Evolutionary conservation across 371 early-diverging fungal genomes (phyloP).

Genomic region (Apophysomyces trapeziformis): DNA sequence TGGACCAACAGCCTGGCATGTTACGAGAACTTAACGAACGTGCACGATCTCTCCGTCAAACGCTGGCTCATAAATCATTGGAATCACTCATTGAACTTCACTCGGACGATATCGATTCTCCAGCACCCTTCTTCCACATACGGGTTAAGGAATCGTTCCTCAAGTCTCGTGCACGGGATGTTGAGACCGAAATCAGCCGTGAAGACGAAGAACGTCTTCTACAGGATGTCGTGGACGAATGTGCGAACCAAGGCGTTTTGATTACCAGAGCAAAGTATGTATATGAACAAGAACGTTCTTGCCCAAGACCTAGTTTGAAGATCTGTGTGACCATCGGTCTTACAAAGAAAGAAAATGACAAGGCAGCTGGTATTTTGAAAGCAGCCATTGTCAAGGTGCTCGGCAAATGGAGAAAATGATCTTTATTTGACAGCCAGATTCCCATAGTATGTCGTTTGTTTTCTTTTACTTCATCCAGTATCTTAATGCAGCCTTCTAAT

Average conservation of each 20-base stretch:
- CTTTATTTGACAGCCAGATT: neutral
- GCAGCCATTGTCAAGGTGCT: conserved; percentile 58
- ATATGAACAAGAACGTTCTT: conserved; percentile 76
- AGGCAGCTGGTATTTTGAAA: conserved; percentile 72
- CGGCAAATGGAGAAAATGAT: conserved; percentile 53
- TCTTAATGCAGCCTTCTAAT: no score
- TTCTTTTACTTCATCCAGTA: no score
- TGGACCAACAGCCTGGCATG: conserved; percentile 49
- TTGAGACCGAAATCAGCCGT: conserved; percentile 40
- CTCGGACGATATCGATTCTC: conserved; percentile 58
- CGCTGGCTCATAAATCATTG: conserved; percentile 39
- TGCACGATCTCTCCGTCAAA: conserved; percentile 38
- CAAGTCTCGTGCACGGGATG: conserved; percentile 25
- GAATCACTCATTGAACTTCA: conserved; percentile 50
- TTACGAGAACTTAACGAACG: conserved; percentile 44
- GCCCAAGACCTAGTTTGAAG: conserved; percentile 84
- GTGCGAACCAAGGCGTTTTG: conserved; percentile 74
- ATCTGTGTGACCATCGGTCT: conserved; percentile 78
- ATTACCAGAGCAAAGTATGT: conserved; percentile 89
- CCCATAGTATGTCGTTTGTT: no score
- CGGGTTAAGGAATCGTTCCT: conserved; percentile 58
- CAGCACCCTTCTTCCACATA: conserved; percentile 70
- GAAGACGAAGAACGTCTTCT: conserved; percentile 68
- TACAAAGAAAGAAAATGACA: conserved; percentile 83
- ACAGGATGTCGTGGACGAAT: conserved; percentile 87